Evolutionary conservation across 164 flowering plant genomes (phyloP).

Genomic region (Nymphaea colorata): DNA sequence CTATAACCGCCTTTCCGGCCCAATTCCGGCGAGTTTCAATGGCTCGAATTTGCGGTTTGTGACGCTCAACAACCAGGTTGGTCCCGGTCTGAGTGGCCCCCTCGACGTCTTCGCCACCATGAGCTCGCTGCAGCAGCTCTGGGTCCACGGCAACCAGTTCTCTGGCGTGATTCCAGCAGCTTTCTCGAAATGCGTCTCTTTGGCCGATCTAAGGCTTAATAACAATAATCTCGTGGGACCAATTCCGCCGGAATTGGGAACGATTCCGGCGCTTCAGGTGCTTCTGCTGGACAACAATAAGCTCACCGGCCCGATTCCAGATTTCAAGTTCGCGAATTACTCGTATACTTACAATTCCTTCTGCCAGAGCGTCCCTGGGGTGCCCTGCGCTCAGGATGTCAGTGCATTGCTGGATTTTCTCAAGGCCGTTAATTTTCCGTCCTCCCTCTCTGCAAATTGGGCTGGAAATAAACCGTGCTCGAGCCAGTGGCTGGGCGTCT

Average conservation of each 20-base stretch:
- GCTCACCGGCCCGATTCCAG: constrained; percentile 1
- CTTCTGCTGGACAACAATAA: neutral
- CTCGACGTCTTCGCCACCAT: constrained; percentile 45
- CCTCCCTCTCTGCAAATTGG: constrained; percentile 43
- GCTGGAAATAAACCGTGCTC: constrained; percentile 71
- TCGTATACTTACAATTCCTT: constrained; percentile 30
- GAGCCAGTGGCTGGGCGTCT: neutral
- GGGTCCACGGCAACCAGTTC: constrained; percentile 79
- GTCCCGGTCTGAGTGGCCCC: constrained; percentile 43
- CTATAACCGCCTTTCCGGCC: constrained; percentile 36
- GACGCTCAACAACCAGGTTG: constrained; percentile 61
- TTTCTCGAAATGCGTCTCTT: constrained; percentile 35
- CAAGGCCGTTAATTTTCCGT: constrained; percentile 38
- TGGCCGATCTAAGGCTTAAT: constrained; percentile 52
- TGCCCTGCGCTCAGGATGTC: constrained; percentile 50
- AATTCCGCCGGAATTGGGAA: constrained; percentile 35
- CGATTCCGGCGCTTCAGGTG: constrained; percentile 8
- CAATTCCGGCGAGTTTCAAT: constrained; percentile 45
- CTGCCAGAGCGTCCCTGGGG: constrained; percentile 42
- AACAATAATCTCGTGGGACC: constrained; percentile 56
- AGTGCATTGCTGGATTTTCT: constrained; percentile 56
- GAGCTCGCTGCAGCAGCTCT: constrained; percentile 32
- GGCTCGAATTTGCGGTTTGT: constrained; percentile 37
- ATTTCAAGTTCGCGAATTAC: constrained; percentile 8
- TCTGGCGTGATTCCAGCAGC: constrained; percentile 55